phyloP scores from a whole-genome alignment of 129 eudicot genomes.

The Centaurea solstitialis region DNA sequence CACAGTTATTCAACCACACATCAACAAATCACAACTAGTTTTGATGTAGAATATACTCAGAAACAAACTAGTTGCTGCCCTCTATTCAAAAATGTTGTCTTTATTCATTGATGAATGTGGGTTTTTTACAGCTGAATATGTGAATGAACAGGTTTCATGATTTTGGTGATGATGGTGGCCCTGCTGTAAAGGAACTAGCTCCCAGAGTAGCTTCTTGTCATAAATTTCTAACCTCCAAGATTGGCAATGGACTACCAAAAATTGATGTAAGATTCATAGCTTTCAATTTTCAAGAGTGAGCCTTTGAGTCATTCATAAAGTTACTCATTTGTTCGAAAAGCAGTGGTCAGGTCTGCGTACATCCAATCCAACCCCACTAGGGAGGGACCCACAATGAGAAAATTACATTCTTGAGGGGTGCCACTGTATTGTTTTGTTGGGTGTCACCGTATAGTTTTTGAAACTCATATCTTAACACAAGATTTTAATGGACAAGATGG shows the following conservation, averaged over 20 bases:
- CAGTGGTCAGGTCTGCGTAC: background rate
- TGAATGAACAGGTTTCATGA: constrained; percentile 63
- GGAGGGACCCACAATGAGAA: no score
- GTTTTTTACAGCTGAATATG: background rate
- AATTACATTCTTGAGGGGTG: no score
- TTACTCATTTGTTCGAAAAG: background rate
- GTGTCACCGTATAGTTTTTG: no score
- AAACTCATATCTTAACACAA: no score
- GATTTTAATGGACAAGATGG: no score
- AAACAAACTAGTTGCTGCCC: background rate
- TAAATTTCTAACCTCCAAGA: constrained; percentile 35
- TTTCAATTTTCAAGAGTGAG: background rate
- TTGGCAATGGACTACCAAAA: constrained; percentile 35
- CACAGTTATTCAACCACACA: background rate
- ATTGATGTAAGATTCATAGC: constrained; percentile 50
- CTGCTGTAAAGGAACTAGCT: constrained; percentile 56
- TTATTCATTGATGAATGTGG: background rate
- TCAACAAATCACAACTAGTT: background rate
- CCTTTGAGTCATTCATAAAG: background rate
- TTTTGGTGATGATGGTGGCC: constrained; percentile 79
- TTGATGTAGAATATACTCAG: background rate
- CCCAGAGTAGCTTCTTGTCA: constrained; percentile 53
- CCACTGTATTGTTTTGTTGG: no score
- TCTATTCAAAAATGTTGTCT: background rate
- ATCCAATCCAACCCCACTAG: background rate